These are phyloP conservation scores for Beauveria bassiana DNA, from an alignment of 2,329 filamentous ascomycete species.

Conservation along the genomic window DNA sequence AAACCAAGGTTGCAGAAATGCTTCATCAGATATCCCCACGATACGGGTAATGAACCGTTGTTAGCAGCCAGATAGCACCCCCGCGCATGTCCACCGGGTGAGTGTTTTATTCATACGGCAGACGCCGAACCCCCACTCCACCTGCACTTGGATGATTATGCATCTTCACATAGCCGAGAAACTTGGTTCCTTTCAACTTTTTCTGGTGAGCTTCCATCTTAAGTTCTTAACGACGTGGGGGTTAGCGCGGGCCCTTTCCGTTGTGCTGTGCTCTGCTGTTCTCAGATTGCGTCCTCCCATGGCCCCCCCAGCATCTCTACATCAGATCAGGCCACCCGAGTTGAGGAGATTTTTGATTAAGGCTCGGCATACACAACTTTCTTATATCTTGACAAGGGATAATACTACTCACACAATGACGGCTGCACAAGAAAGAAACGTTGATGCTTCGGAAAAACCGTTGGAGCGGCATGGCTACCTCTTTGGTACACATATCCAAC, in stretches of 20 bases:
- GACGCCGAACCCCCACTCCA: not conserved
- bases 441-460: conserved; percentile 15
- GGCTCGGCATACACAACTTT: not conserved
- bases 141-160: too few relatives aligned
- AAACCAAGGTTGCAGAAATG: not conserved
- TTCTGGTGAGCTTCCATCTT: too few relatives aligned
- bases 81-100: not conserved
- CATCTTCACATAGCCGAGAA: too few relatives aligned
- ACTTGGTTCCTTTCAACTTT: too few relatives aligned
- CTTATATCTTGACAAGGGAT: not conserved
- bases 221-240: too few relatives aligned
- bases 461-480: conserved; percentile 44
- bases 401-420: not conserved
- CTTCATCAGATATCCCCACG: not conserved
- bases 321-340: not conserved
- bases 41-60: not conserved
- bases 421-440: not conserved
- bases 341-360: not conserved
- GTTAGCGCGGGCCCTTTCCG: not conserved
- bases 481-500: conserved; percentile 48
- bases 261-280: not conserved
- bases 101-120: not conserved
- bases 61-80: not conserved
- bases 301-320: not conserved
- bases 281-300: not conserved